phyloP scores from a whole-genome alignment of 192 early-diverging fungal species.

The Anaeromyces robustus region DNA sequence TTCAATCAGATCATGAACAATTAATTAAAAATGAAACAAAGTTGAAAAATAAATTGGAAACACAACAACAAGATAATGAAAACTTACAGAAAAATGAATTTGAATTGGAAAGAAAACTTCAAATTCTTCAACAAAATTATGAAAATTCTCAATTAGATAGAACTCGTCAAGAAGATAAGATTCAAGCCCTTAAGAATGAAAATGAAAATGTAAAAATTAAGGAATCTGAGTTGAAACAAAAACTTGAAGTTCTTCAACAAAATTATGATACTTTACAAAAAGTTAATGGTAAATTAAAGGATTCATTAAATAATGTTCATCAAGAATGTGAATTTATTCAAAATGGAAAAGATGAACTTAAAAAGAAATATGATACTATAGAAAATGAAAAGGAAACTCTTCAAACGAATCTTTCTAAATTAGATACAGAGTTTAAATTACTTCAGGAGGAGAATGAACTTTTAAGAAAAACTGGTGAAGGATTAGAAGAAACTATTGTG shows the following conservation, averaged over 20 bases:
- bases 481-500: not conserved
- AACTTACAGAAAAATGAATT: not conserved
- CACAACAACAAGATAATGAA: not conserved
- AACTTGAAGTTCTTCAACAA: not conserved
- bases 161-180: not conserved
- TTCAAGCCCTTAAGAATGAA: not conserved
- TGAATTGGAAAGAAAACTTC: not conserved
- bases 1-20: not conserved
- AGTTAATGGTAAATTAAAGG: not conserved
- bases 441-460: not conserved
- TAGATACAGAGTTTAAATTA: not conserved
- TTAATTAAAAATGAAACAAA: not conserved
- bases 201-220: not conserved
- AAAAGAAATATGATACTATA: not conserved
- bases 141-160: not conserved
- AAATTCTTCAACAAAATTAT: not conserved
- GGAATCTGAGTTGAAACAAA: not conserved
- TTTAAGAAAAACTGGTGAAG: not conserved
- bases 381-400: not conserved
- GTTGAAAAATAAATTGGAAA: not conserved
- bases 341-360: not conserved
- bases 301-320: not conserved
- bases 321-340: not conserved
- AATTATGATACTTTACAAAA: not conserved
- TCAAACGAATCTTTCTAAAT: not conserved